Percentiles rank a stretch among this genome's conserved stretches.
Conservation (phyloP, 1,284 basidiomycete species). For the Boletus austroedulis region DNA sequence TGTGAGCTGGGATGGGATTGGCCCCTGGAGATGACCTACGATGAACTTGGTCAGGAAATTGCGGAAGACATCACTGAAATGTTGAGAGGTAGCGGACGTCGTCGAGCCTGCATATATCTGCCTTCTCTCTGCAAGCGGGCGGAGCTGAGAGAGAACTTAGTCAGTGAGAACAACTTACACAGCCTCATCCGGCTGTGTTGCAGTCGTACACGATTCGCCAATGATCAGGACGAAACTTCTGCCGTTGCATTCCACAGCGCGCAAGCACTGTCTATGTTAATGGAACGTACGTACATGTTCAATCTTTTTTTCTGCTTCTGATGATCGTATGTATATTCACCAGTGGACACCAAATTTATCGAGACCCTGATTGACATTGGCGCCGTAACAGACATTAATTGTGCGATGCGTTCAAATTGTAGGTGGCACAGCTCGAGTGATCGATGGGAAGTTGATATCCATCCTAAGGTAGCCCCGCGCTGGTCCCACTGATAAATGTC, state of each 20-base stretch:
- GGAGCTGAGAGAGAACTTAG: slow-evolving; percentile 14
- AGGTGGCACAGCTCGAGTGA: background rate
- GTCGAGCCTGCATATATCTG: slow-evolving; percentile 30
- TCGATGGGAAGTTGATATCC: background rate
- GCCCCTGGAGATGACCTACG: slow-evolving; percentile 5
- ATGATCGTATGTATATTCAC: background rate
- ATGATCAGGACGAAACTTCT: slow-evolving; percentile 19
- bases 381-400: slow-evolving; percentile 21
- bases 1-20: slow-evolving; percentile 29
- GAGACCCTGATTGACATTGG: slow-evolving; percentile 15
- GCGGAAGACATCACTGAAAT: slow-evolving; percentile 16
- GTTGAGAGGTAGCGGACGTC: slow-evolving; percentile 6
- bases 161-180: slow-evolving; percentile 23
- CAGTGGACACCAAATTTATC: slow-evolving; percentile 17
- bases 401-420: slow-evolving; percentile 19
- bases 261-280: slow-evolving; percentile 28
- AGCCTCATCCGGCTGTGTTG: slow-evolving; percentile 22
- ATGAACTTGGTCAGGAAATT: slow-evolving; percentile 11
- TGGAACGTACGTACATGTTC: slow-evolving; percentile 17
- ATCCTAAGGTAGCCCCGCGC: slow-evolving; percentile 14
- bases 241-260: slow-evolving; percentile 29
- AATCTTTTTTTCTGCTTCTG: background rate
- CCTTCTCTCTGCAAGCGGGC: slow-evolving; percentile 31
- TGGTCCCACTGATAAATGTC: slow-evolving; percentile 25
- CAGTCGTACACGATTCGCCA: slow-evolving; percentile 3